Conservation (phyloP, 2,329 filamentous ascomycete species). For the Gremmenia infestans region DNA sequence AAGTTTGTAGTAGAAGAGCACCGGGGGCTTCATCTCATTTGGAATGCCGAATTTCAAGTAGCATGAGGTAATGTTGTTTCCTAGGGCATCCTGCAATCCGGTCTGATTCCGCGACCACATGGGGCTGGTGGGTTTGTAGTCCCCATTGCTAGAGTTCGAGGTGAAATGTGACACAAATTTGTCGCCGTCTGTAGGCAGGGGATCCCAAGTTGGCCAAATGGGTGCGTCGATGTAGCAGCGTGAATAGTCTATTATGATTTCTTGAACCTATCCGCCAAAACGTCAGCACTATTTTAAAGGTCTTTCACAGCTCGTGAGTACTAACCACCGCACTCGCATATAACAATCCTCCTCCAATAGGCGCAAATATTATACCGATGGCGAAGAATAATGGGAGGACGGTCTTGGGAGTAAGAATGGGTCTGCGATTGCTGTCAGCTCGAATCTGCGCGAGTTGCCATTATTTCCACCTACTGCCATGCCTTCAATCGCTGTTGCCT, state of each 20-base stretch:
- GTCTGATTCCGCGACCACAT: constrained; percentile 1
- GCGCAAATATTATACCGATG: constrained; percentile 87
- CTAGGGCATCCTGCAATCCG: not conserved
- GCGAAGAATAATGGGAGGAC: constrained; percentile 87
- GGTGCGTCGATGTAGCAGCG: constrained; percentile 60
- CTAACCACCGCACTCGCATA: constrained; percentile 77
- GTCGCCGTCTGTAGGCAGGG: constrained; percentile 43
- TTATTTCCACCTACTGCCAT: constrained; percentile 71
- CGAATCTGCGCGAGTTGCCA: constrained; percentile 1
- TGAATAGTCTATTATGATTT: constrained; percentile 87
- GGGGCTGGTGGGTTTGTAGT: constrained; percentile 30
- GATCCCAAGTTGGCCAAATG: constrained; percentile 34
- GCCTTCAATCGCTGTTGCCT: constrained; percentile 95
- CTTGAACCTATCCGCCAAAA: constrained; percentile 63
- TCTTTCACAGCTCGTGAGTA: not conserved
- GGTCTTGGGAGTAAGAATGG: constrained; percentile 92
- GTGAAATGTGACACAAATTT: constrained; percentile 59
- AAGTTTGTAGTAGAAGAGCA: constrained; percentile 91
- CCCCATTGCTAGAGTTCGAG: constrained; percentile 38
- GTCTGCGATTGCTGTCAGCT: constrained; percentile 47
- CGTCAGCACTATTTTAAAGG: constrained; percentile 8
- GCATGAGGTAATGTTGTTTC: constrained; percentile 23
- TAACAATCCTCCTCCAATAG: constrained; percentile 80
- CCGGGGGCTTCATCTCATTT: constrained; percentile 71
- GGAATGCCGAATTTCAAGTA: constrained; percentile 52